Percentiles rank a stretch among this genome's conserved stretches.
Evolutionary conservation across 2,329 filamentous ascomycete species (phyloP).

Genomic region (Fusarium setosum): DNA sequence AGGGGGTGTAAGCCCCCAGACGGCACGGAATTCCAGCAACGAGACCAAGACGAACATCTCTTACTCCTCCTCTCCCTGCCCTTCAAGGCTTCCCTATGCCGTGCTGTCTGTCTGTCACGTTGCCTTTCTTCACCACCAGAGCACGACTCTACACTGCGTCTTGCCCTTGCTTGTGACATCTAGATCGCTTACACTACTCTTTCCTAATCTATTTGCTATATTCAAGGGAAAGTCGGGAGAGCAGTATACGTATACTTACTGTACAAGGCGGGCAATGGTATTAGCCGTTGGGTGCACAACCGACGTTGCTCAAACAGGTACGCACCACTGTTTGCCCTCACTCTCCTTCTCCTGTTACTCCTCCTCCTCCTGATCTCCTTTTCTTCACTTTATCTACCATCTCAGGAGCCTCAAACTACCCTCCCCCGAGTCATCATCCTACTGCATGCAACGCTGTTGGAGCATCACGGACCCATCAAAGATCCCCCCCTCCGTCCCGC

Average conservation of each 20-base stretch:
- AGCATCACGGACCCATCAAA: conserved; percentile 6
- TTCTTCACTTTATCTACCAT: background rate
- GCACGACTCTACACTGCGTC: background rate
- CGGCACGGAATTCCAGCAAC: conserved; percentile 7
- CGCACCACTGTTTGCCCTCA: background rate
- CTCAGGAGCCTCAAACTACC: background rate
- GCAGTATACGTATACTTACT: too few relatives aligned
- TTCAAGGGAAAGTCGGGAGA: conserved; percentile 3
- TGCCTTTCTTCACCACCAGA: conserved; percentile 10
- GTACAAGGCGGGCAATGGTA: conserved; percentile 22
- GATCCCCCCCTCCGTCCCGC: background rate
- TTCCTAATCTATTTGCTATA: background rate
- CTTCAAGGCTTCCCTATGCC: conserved; percentile 6
- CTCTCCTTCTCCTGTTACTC: background rate
- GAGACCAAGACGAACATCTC: conserved; percentile 9
- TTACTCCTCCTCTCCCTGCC: conserved; percentile 10
- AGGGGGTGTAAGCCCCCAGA: conserved; percentile 16
- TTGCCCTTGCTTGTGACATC: conserved; percentile 6
- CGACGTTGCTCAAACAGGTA: conserved; percentile 31
- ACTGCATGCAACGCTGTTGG: conserved; percentile 4
- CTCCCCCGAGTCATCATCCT: background rate
- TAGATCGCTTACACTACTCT: background rate
- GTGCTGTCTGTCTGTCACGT: too few relatives aligned
- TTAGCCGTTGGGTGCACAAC: conserved; percentile 21
- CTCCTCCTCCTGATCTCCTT: background rate